A percentile compares a stretch with the other conserved stretches of the same genome.
Evolutionary conservation across 805 yeast genomes (phyloP).

Genomic region (Hagleromyces aurorensis): DNA sequence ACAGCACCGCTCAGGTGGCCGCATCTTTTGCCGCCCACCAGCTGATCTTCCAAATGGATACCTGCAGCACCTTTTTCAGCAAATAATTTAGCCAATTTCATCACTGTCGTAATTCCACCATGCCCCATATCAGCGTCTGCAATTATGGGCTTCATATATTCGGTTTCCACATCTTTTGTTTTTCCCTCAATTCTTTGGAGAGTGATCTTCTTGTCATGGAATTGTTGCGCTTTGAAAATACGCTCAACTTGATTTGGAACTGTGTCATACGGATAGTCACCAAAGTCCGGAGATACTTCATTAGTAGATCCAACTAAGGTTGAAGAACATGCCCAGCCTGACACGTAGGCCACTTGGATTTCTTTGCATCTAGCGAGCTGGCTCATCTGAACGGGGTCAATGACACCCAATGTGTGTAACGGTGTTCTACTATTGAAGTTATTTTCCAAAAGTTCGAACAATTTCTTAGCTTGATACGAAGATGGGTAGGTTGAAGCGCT

Average conservation of each 20-base stretch:
- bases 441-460: conserved; percentile 38
- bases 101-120: conserved; percentile 53
- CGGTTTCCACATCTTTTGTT: conserved; percentile 25
- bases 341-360: conserved; percentile 46
- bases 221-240: conserved; percentile 47
- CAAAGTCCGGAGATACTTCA: conserved; percentile 59
- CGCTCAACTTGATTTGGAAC: conserved; percentile 62
- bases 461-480: conserved; percentile 45
- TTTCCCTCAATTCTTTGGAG: conserved; percentile 27
- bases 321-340: conserved; percentile 58
- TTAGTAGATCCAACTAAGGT: conserved; percentile 47
- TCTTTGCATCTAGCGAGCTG: conserved; percentile 41
- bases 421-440: conserved; percentile 38
- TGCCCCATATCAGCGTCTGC: conserved; percentile 67
- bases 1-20: conserved; percentile 59
- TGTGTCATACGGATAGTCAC: conserved; percentile 62
- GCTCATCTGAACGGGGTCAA: conserved; percentile 56
- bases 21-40: conserved; percentile 60
- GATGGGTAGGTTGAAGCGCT: conserved; percentile 35
- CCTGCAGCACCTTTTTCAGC: conserved; percentile 64
- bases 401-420: conserved; percentile 50
- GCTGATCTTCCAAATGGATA: conserved; percentile 57
- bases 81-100: conserved; percentile 57
- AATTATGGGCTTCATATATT: conserved; percentile 52
- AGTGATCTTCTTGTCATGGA: conserved; percentile 47